A percentile compares a stretch with the other conserved stretches of the same genome.
Conservation (phyloP, 495 filamentous ascomycete genomes). For the Letharia lupina region DNA sequence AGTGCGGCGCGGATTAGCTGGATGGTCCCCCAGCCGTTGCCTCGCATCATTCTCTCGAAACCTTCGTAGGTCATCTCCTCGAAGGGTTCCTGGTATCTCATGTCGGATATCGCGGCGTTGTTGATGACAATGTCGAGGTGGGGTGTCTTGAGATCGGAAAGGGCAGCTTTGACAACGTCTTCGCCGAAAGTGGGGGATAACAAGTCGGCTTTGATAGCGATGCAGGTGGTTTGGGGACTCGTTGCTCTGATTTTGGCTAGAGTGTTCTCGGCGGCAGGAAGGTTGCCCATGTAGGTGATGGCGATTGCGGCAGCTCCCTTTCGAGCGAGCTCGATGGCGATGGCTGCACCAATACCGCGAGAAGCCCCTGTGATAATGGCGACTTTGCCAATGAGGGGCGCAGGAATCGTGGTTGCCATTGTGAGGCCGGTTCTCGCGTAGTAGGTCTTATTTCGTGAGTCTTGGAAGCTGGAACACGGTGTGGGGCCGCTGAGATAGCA, state of each 20-base stretch:
- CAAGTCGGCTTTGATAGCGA: not conserved
- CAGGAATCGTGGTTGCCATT: not conserved
- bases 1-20: not conserved
- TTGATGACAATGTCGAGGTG: not conserved
- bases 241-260: not conserved
- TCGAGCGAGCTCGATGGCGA: conserved; percentile 38
- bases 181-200: not conserved
- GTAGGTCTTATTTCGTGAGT: not conserved
- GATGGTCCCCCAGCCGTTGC: not conserved
- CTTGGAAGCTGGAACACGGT: not conserved
- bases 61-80: not conserved
- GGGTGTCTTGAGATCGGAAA: not conserved
- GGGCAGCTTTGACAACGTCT: not conserved
- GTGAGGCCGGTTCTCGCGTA: not conserved
- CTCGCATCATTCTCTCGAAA: not conserved
- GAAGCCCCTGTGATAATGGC: conserved; percentile 45
- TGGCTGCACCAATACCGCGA: conserved; percentile 44
- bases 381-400: conserved; percentile 42
- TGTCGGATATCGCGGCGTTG: not conserved
- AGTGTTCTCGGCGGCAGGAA: not conserved
- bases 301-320: conserved; percentile 43
- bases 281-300: conserved; percentile 26
- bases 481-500: not conserved
- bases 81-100: not conserved
- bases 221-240: not conserved